Base-by-base conservation (phyloP, 2,329 filamentous ascomycete genomes). In the Xylariaceae sp. region DNA sequence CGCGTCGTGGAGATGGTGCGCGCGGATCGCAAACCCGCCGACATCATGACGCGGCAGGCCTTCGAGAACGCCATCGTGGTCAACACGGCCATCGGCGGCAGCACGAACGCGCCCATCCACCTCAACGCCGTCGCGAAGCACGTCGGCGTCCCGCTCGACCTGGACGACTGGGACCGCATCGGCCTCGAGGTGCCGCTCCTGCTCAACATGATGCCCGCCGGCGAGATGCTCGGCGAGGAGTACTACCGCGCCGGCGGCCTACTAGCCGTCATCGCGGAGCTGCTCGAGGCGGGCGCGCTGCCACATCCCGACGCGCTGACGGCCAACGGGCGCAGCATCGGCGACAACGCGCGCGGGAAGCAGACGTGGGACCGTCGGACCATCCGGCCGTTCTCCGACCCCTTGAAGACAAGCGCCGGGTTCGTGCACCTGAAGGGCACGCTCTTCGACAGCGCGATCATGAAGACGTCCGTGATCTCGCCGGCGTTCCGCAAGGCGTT, bases 81-180 rank as follows among this genome's bases (percentile, higher is more conserved):
- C 35, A 82, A 81, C 55, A 79, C 78, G 1, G 80, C 80, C 16
- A 81, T 83, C 47, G 81, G 81, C 21, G 81, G 81, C 11, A 81
- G 77, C 57, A 82, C 80, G 3, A 83, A 83, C 56, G 80, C 80
- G 0, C 79, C 80, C 0, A 81, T 83, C 42, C 81, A 83, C 62
- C 67, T 83, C 41, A 78, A 76, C 32, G 81, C 80, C 8, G 75
- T 83, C 18, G 80, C 81, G 2, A 78, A 77, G 54, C 80, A 83
- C 47, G 75, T 81, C 9, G 79, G 79, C 1, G 75, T 83, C 1
- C 65, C 73, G 1, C 65, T 83, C 0, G 71, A 75, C 10, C 64
- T 81, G 26, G 76, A 83, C 55, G 80, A 83, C 62, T 83, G 80
- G 79, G 80, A 83, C 61, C 63, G 60, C 0, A 64, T 81, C 13